Evolutionary conservation across 2,329 filamentous ascomycete genomes (phyloP).

Genomic region (Verticillium albo-atrum): DNA sequence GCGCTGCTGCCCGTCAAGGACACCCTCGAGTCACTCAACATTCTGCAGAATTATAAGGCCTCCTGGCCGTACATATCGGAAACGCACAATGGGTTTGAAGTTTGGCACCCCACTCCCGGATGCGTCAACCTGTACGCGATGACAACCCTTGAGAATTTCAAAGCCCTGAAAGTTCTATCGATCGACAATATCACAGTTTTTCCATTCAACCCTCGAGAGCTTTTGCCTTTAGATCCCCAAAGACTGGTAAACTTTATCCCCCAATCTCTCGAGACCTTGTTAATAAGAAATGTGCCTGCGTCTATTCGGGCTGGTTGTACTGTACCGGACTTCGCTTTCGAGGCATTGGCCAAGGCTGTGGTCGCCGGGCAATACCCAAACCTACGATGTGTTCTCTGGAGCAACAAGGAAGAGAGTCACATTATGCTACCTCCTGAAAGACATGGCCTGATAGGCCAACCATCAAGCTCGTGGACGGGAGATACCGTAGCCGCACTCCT

Average conservation of each 20-base stretch:
- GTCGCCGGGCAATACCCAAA: background rate
- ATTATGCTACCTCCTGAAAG: background rate
- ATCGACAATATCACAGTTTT: background rate
- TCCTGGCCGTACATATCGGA: too few species aligned
- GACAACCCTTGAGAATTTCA: background rate
- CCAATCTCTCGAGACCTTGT: background rate
- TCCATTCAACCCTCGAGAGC: background rate
- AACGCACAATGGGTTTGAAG: background rate
- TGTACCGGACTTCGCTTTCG: background rate
- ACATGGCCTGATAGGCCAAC: too few species aligned
- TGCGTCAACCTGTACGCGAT: background rate
- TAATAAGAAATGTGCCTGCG: background rate
- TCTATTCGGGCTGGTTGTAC: background rate
- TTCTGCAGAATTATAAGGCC: background rate
- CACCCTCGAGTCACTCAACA: background rate
- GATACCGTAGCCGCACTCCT: too few species aligned
- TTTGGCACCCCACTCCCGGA: background rate
- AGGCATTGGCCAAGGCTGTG: background rate
- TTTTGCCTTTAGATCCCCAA: background rate
- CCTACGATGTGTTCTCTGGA: background rate
- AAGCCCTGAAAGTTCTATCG: background rate
- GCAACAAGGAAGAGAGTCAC: background rate
- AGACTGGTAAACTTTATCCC: background rate
- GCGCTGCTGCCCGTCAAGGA: background rate
- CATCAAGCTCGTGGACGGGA: too few species aligned